Evolutionary conservation across 1,139 yeast species (phyloP), one percentile per base, ranked within the genome.

Genomic region (Pichia sp.): DNA sequence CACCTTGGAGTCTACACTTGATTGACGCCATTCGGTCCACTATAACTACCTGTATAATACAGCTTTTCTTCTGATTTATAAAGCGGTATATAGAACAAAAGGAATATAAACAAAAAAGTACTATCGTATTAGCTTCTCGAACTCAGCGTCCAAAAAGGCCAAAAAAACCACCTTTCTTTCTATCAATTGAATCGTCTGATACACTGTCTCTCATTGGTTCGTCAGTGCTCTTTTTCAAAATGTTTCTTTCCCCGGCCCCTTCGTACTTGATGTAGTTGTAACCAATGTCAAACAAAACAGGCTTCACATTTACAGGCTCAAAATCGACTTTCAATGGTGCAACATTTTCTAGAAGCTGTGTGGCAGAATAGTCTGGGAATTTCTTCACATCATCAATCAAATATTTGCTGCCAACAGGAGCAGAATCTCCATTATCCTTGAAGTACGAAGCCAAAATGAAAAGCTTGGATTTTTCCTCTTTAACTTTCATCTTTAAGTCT

Each of bases 211-310:
- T 48, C 23, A 15, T 6, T 8, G 49, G 47, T 16, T 55, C 51
- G 3, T 41, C 41, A 11, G 44, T 16, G 31, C 16, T 26, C 26
- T 34, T 26, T 44, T 3, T 5, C 6, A 15, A 8, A 26, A 7
- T 29, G 6, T 46, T 52, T 23, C 47, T 34, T 30, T 54, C 30
- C 5, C 53, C 52, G 30, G 56, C 58, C 11, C 31, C 29, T 15
- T 64, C 76, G 65, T 84, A 83, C 49, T 77, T 75, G 53, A 92
- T 80, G 66, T 88, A 90, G 68, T 90, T 90, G 74, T 76, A 90
- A 0, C 95, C 97, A 64, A 89, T 76, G 68, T 92, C 98, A 66
- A 90, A 92, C 64, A 90, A 79, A 8, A 90, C 96, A 0, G 98
- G 97, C 70, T 92, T 92, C 56, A 86, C 81, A 56, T 84, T 77